Evolutionary conservation across 495 filamentous ascomycete species (phyloP).

Genomic region (Penicillium egyptiacum): DNA sequence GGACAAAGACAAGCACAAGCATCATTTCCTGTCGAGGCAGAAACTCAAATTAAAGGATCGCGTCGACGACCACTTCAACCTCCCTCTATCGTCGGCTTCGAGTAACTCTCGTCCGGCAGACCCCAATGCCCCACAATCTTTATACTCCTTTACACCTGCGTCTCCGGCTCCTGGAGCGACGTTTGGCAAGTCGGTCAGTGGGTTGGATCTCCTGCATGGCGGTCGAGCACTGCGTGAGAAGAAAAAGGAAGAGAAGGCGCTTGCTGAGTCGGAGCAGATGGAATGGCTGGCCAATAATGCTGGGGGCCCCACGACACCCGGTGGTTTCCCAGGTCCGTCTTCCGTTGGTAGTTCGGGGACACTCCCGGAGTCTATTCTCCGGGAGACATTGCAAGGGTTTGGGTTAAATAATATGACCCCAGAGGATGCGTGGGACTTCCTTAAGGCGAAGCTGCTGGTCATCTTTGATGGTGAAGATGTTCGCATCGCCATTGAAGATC

Average conservation of each 20-base stretch:
- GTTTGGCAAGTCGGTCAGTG: slow-evolving; percentile 74
- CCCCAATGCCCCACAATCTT: slow-evolving; percentile 76
- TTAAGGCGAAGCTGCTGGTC: slow-evolving; percentile 86
- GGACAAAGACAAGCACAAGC: slow-evolving; percentile 63
- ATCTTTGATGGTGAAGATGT: slow-evolving; percentile 94
- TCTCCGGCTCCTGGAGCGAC: slow-evolving; percentile 69
- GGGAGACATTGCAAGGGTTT: slow-evolving; percentile 55
- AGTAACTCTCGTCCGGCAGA: slow-evolving; percentile 88
- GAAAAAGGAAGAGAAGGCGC: slow-evolving; percentile 79
- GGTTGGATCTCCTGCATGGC: slow-evolving; percentile 82
- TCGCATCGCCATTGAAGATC: slow-evolving; percentile 85
- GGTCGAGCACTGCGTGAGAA: slow-evolving; percentile 83
- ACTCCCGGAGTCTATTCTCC: slow-evolving; percentile 37
- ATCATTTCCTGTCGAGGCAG: slow-evolving; percentile 86
- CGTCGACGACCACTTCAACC: slow-evolving; percentile 65
- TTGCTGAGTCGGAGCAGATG: slow-evolving; percentile 43
- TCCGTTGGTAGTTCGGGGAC: slow-evolving; percentile 33
- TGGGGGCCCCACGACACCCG: slow-evolving; percentile 23
- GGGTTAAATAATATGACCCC: slow-evolving; percentile 78
- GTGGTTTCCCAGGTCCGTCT: slow-evolving; percentile 40
- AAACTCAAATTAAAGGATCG: slow-evolving; percentile 86
- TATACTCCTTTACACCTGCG: slow-evolving; percentile 77
- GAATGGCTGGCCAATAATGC: slow-evolving; percentile 45
- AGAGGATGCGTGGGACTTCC: slow-evolving; percentile 92
- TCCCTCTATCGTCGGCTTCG: slow-evolving; percentile 80